Base-by-base conservation (phyloP, 179 eudicot genomes). In the Amaranthus tricolor region DNA sequence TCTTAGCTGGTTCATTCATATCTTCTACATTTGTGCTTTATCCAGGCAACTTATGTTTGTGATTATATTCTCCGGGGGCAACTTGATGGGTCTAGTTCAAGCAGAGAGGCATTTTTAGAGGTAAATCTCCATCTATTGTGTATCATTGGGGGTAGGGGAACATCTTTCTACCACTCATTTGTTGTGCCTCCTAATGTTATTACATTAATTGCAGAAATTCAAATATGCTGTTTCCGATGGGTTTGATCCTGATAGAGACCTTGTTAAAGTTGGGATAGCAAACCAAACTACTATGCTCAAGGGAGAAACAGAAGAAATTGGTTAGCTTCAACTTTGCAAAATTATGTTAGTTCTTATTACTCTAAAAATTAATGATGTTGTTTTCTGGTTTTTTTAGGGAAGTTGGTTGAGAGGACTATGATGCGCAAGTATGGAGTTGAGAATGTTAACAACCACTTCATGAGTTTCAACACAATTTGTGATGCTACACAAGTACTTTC, bases 271-370 rank as follows among this genome's bases (percentile, higher is more conserved):
- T 80, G 99, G 99, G 55, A 91, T 95, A 69, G 99, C 99, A 53
- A 95, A 95, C 76, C 99, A 95, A 83, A 93, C 99, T 69, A 95
- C 99, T 15, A 95, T 95, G 99, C 92, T 95, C 69, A 95, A 93
- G 90, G 96, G 98, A 66, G 99, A 95, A 85, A 93, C 99, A 16
- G 99, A 95, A 82, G 99, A 95, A 65, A 95, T 95, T 59, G 99
- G 99, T 93, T 15, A 56, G 97, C 84, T 71, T 31, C 53, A 14
- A 20, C 51, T 57, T 61, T 10, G 66, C 66, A 67, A 60, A 44
- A 65, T 80, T 45, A 14, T 68, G 60, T 72, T 70, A 11, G 17
- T 53, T 44, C 56, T 70, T 16, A 14, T 31, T 21, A 53, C 7
- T 64, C 48, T 13, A 31, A 31, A 7, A 2, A 43, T 66, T 57